Conservation (phyloP, 495 filamentous ascomycete genomes). For the Penicillium lividum region DNA sequence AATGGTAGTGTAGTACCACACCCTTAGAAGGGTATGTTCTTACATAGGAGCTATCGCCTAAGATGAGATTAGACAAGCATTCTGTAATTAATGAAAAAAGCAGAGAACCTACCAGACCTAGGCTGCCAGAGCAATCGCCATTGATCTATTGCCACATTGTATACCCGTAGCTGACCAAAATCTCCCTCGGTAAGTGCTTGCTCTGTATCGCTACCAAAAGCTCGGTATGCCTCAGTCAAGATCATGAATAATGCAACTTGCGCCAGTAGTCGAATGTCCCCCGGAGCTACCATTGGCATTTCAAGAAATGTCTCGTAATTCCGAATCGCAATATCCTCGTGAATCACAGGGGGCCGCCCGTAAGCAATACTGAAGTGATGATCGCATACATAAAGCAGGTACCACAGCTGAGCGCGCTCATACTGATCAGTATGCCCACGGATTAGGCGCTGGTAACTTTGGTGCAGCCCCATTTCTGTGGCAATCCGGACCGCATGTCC, state of each 20-base stretch:
- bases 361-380: conserved; percentile 59
- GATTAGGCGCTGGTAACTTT: conserved; percentile 51
- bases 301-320: conserved; percentile 55
- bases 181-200: conserved; percentile 54
- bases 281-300: conserved; percentile 46
- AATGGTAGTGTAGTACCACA: conserved; percentile 61
- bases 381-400: conserved; percentile 57
- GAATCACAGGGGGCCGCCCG: conserved; percentile 54
- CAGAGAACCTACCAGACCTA: conserved; percentile 44
- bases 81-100: background rate
- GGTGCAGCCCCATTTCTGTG: conserved; percentile 54
- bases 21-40: conserved; percentile 60
- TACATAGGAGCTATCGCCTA: conserved; percentile 53
- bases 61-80: conserved; percentile 5
- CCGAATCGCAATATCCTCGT: conserved; percentile 53
- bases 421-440: conserved; percentile 50
- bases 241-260: conserved; percentile 61
- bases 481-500: conserved; percentile 57
- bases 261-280: conserved; percentile 54
- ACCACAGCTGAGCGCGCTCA: conserved; percentile 50
- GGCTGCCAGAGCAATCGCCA: conserved; percentile 60
- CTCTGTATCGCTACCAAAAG: conserved; percentile 57
- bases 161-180: conserved; percentile 51
- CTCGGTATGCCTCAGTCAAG: conserved; percentile 57
- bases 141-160: conserved; percentile 56